Base-by-base conservation (phyloP, 768 basidiomycete genomes). In the Pisolithus orientalis region DNA sequence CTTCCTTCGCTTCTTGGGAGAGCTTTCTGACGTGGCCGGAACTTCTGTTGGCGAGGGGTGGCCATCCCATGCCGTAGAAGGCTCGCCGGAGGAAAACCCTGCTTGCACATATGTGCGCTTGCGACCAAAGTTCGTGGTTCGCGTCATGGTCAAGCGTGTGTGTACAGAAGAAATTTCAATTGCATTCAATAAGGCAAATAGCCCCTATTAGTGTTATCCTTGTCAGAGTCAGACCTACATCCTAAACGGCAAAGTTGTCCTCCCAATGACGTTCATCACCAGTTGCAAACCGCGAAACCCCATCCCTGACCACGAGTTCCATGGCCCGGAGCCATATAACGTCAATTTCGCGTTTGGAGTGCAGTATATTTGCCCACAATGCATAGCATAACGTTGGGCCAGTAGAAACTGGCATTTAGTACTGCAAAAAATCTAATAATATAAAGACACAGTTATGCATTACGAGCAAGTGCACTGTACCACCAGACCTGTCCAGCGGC, bases 61-160 rank as follows among this genome's bases (percentile, higher is more conserved):
- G 10, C 57, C 56, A 31, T 51, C 53, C 25, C 48, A 39, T 39
- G 44, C 11, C 27, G 32, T 52, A 5, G 42, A 38, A 27, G 44
- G 43, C 5, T 34, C 16, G 53, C 37, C 43, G 37, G 59, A 53
- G 21, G 64, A 59, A 57, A 85, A 80, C 0, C 79, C 82, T 13
- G 87, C 84, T 54, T 90, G 74, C 13, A 89, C 56, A 60, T 87
- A 81, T 5, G 81, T 84, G 47, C 88, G 72, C 64, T 90, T 91
- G 49, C 78, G 75, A n/a, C 83, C 84, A 65, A 90, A 76, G 58
- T 80, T 83, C 8, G 89, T 88, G 52, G 83, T 71, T 40, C 88
- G 80, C 13, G 88, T 89, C 88, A 90, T 90, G 43, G 39, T 31
- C 39, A 31, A 17, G 6, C 24, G 6, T 25, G n/a, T 27, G 39